Evolutionary conservation across 371 early-diverging fungal genomes (phyloP), one percentile per base, ranked within the genome.

Genomic region (Mortierella sp.): DNA sequence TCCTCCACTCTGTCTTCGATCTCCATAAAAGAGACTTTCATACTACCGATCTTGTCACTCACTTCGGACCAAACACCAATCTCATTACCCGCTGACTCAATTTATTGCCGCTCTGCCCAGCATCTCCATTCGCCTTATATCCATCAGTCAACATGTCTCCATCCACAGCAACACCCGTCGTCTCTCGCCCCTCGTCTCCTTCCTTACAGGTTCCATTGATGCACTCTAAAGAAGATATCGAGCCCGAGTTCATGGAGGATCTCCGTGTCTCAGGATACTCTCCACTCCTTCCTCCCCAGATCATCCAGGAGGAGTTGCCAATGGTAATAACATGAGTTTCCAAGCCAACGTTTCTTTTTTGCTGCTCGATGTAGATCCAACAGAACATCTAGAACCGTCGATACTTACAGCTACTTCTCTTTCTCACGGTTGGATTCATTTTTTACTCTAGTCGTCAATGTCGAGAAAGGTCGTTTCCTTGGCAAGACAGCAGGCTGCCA

Each of bases 221-320:
- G 65, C 66, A 77, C 57, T 77, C 77, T 18, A 77, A 77, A 45
- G 69, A 72, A 65, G 51, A 68, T 18, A 72, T 77, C 66, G 68
- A 65, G 9, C 68, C 72, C 19, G 80, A 82, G 58, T 82, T 77
- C 72, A 89, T 90, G 87, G 89, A 88, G 80, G 90, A 90, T 72
- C 82, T 88, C 62, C 88, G 89, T 68, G 85, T 90, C 62, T 77
- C 84, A 43, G 88, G 88, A 53, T 89, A 90, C 83, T 86, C 87
- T 23, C 87, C 90, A 29, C 81, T 90, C 46, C 66, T 90, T 26
- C 84, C 87, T 53, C 90, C 90, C 57, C 83, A 88, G 64, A 84
- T 83, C 72, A 75, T 90, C 43, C 87, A 88, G 68, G 88, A 87
- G 72, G 90, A 90, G 66, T 76, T 84, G 47, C 87, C 90, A 56